Evolutionary conservation across 495 filamentous ascomycete species (phyloP), one percentile per base, ranked within the genome.

Genomic region (Staphylotrichum tortipilum): DNA sequence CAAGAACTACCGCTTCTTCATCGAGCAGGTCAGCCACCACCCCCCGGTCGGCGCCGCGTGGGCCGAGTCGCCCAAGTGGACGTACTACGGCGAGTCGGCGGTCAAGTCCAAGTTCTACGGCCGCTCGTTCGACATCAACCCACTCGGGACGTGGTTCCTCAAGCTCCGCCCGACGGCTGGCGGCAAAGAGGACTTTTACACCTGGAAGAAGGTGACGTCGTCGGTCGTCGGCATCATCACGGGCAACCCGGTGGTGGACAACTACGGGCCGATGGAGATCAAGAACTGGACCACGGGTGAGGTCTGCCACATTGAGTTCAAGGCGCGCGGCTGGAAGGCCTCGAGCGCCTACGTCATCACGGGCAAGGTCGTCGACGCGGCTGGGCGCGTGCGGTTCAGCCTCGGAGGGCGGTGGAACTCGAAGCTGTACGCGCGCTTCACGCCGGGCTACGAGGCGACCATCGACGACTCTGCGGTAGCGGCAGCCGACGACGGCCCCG

Each of bases 151-250:
- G 7, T 98, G 92, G 92, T 98, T 98, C 69, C 73, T 97, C 52
- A 85, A 79, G 58, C 74, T 98, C 28, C 85, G 91, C 1, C 87
- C 89, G 7, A 75, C 78, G 5, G 77, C 81, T 14, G 88, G 87
- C 3, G 82, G 80, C 5, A 72, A 73, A 40, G 88, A 94, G 59
- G 92, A 98, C 56, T 73, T 96, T 5, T 97, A 94, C 68, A 96
- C 90, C 2, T 98, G 92, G 92, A 97, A 96, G 71, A 98, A 98
- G 66, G 89, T 95, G 34, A 97, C 88, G 4, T 94, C 90, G 12
- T 92, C 89, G n/a, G 92, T 98, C 3, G 81, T 97, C 24, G 92
- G 92, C 49, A 98, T 98, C 64, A 96, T 98, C 58, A 97, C 90
- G 0, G 94, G 94, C 21, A 91, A 85, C 49, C 92, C 92, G 6